These are phyloP conservation scores for Talaromyces sp. DNA, from an alignment of 2,329 filamentous ascomycete genomes.

Conservation along the genomic window DNA sequence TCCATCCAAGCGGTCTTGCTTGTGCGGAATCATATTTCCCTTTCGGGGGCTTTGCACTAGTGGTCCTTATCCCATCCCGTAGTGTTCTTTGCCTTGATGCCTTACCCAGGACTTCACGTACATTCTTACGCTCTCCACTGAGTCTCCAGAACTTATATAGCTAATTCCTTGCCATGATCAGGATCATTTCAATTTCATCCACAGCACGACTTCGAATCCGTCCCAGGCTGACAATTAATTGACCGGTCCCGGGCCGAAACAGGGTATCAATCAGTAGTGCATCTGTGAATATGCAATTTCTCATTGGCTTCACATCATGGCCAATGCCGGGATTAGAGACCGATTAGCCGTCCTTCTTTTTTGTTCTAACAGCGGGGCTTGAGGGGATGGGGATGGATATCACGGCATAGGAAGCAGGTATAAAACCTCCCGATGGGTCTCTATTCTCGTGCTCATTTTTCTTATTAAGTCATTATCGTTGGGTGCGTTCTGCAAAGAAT, in stretches of 20 bases:
- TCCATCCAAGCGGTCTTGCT: neutral
- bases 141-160: too few relatives aligned
- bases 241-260: slow-evolving; percentile 9
- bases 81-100: neutral
- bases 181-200: too few relatives aligned
- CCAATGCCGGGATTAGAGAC: neutral
- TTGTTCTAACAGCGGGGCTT: neutral
- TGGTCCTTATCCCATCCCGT: neutral
- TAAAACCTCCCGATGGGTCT: neutral
- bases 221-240: too few relatives aligned
- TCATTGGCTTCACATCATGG: neutral
- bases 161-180: too few relatives aligned
- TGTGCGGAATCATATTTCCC: neutral
- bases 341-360: neutral
- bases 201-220: too few relatives aligned
- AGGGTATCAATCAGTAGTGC: neutral
- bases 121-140: too few relatives aligned
- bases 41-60: neutral
- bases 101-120: too few relatives aligned
- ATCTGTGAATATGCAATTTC: neutral
- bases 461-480: neutral
- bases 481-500: neutral
- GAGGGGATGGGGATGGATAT: neutral
- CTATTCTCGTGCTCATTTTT: neutral
- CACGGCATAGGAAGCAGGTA: neutral